Evolutionary conservation across 208 protist genomes (phyloP), one percentile per base, ranked within the genome.

Genomic region (Leishmania tropica): DNA sequence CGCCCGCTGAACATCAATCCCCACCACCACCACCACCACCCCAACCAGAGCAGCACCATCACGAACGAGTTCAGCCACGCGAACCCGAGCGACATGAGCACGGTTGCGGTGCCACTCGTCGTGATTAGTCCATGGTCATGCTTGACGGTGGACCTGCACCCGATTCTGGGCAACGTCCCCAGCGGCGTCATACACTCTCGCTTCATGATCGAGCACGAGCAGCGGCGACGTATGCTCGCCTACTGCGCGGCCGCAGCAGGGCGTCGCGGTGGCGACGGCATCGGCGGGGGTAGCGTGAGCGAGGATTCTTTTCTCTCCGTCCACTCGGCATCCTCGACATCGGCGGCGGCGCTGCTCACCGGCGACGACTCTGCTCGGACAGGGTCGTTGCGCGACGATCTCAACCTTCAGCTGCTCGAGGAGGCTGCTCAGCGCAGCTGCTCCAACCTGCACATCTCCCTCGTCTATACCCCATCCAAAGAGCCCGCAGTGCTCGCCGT

Each of bases 121-220:
- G 83, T 84, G 37, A 78, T 81, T 5, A 82, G 83, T 37, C 83
- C 83, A 7, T 86, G 76, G 76, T 40, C 78, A 53, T 86, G 74
- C 31, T 70, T 86, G 35, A 83, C 83, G 10, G 78, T 86, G 15
- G 83, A 86, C 60, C 83, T 86, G 11, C 78, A 83, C 62, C 81
- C 81, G 40, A 58, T 85, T 31, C 75, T 81, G 1, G 74, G 74
- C 60, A 72, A 79, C 74, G 51, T 15, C 53, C 64, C 47, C 37
- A 68, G 56, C 40, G 78, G 77, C 42, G 45, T 85, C 64, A 76
- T 81, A 45, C 73, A 86, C 83, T 78, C 86, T 42, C 86, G 86
- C 65, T 89, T 89, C 67, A 87, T 86, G 79, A 71, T 87, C 24
- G 86, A 89, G 68, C 83, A 89, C 74, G 83, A 83, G 71, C 76